Percentiles rank a stretch among this genome's conserved stretches.
Conservation (phyloP, 2,329 filamentous ascomycete species). For the Fusarium fracticaudum region DNA sequence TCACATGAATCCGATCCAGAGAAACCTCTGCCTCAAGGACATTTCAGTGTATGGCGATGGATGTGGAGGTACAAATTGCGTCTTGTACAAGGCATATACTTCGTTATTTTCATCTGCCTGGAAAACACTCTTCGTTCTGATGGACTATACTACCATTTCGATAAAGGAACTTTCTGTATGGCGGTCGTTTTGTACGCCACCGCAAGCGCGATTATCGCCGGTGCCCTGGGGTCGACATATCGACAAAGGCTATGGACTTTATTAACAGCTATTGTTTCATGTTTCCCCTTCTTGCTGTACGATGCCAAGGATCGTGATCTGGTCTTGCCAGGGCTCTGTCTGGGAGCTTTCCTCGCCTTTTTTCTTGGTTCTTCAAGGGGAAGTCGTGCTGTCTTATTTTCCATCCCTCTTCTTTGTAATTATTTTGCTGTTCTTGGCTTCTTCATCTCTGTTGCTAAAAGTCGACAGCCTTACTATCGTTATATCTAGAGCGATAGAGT, state of each 20-base stretch:
- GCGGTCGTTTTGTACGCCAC: neutral
- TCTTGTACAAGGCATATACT: fast-evolving
- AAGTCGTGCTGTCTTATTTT: neutral
- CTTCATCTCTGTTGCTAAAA: neutral
- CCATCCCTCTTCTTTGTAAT: neutral
- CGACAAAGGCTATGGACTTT: fast-evolving
- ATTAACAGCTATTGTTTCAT: neutral
- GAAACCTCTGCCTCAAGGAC: neutral
- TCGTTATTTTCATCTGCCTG: fast-evolving
- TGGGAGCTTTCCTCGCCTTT: neutral
- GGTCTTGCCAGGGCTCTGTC: neutral
- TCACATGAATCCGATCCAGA: neutral
- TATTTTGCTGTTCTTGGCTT: neutral
- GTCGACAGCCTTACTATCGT: neutral
- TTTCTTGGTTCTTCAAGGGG: neutral
- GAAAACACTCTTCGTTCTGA: neutral
- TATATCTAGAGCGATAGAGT: neutral
- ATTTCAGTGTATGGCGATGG: neutral
- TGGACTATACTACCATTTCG: neutral
- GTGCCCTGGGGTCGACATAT: fast-evolving
- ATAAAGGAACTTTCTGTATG: neutral
- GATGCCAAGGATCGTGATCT: neutral
- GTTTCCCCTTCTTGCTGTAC: neutral
- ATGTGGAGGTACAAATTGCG: neutral
- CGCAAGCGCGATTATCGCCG: neutral